Evolutionary conservation across 441 rosid species (phyloP).

Genomic region (Breynia disticha): DNA sequence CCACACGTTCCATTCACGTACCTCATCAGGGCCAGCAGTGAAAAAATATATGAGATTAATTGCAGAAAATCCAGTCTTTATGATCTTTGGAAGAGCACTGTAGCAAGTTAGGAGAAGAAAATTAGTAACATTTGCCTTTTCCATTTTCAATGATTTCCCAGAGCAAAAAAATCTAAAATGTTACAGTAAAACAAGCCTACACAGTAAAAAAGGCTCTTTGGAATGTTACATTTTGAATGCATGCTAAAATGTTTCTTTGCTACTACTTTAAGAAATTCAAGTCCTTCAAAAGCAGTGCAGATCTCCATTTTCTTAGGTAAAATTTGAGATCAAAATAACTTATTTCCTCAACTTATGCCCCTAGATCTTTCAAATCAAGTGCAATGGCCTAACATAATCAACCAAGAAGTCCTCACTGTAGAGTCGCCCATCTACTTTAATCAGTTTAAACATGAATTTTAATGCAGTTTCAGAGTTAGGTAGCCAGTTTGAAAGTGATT

Average conservation of each 20-base stretch:
- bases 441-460: no score
- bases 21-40: constrained; percentile 99
- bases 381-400: neutral
- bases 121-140: neutral
- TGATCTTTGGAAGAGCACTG: constrained; percentile 94
- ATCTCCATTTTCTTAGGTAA: neutral
- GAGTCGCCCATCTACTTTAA: no score
- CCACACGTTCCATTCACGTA: constrained; percentile 12
- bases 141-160: no score
- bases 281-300: neutral
- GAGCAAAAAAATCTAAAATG: no score
- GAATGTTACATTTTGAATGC: no score
- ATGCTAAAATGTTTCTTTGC: no score
- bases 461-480: no score
- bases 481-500: no score
- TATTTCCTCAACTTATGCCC: neutral
- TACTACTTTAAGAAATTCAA: no score
- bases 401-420: neutral
- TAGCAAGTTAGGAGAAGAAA: constrained; percentile 17
- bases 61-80: constrained; percentile 95
- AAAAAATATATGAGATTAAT: constrained; percentile 96
- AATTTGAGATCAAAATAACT: neutral
- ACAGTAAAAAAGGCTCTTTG: no score
- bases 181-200: no score
- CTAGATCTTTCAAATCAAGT: neutral